These are phyloP conservation scores for Xanthoconium separans DNA, from an alignment of 1,284 basidiomycete genomes.

Conservation along the genomic window DNA sequence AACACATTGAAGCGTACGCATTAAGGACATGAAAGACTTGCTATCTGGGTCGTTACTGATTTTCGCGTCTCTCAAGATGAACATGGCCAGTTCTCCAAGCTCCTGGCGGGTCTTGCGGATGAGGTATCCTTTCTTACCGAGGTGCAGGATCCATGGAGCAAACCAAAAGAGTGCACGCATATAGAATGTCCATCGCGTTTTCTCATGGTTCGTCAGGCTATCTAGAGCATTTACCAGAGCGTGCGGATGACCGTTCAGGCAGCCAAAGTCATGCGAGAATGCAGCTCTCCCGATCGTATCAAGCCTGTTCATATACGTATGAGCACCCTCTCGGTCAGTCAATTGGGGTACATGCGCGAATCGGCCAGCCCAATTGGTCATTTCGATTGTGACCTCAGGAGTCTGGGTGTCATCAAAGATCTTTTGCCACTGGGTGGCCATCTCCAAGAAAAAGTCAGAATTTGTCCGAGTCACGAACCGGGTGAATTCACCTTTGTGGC, in stretches of 20 bases:
- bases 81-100: conserved; percentile 47
- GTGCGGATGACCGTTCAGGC: conserved; percentile 45
- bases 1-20: conserved; percentile 39
- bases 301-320: conserved; percentile 38
- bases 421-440: conserved; percentile 48
- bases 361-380: conserved; percentile 57
- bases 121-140: conserved; percentile 58
- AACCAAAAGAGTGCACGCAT: conserved; percentile 63
- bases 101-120: conserved; percentile 49
- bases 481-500: conserved; percentile 37
- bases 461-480: background rate
- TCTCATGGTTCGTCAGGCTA: conserved; percentile 55
- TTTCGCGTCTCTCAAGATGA: conserved; percentile 54
- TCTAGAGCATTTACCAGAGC: conserved; percentile 50
- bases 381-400: conserved; percentile 45
- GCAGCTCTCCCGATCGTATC: conserved; percentile 56
- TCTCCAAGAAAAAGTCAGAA: conserved; percentile 14
- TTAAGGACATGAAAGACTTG: conserved; percentile 49
- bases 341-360: conserved; percentile 45
- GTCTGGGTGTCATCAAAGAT: conserved; percentile 39
- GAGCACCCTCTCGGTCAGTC: background rate
- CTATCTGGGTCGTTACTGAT: conserved; percentile 39
- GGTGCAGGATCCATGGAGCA: conserved; percentile 50
- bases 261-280: conserved; percentile 56
- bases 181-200: conserved; percentile 56